These are phyloP conservation scores for Parietaria judaica DNA, from an alignment of 306 rosid genomes.

Conservation along the genomic window DNA sequence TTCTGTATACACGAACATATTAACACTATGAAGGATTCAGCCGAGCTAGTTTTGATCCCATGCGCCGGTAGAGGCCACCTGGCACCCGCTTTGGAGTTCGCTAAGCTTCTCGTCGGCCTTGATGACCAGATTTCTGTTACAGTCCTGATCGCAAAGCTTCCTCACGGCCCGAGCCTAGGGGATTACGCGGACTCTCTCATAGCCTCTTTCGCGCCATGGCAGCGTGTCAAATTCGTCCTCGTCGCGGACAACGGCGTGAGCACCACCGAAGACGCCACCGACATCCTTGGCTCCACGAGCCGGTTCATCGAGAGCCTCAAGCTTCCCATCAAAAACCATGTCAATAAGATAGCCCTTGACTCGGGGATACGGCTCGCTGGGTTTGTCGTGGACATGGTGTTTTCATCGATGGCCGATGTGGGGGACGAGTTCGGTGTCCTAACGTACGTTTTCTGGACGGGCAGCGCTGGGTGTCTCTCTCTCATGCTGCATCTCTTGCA, in stretches of 20 bases:
- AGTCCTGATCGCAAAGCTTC: conserved; percentile 26
- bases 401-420: conserved; percentile 35
- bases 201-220: conserved; percentile 20
- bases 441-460: conserved; percentile 34
- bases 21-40: background rate
- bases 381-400: conserved; percentile 46
- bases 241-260: too few relatives aligned
- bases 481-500: conserved; percentile 25
- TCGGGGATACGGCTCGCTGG: conserved; percentile 22
- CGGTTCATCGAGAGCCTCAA: conserved; percentile 20
- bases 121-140: conserved; percentile 33
- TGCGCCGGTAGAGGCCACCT: conserved; percentile 26
- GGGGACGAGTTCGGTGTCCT: conserved; percentile 40
- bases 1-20: too few relatives aligned
- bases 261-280: background rate
- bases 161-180: conserved; percentile 14
- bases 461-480: conserved; percentile 31
- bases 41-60: conserved; percentile 35
- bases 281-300: conserved; percentile 21
- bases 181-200: conserved; percentile 29
- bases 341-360: background rate
- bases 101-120: conserved; percentile 22
- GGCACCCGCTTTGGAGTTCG: conserved; percentile 35
- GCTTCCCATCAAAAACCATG: conserved; percentile 13
- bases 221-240: conserved; percentile 28